Base-by-base conservation (phyloP, 768 basidiomycete genomes). In the Amanita pseudoporphyria region DNA sequence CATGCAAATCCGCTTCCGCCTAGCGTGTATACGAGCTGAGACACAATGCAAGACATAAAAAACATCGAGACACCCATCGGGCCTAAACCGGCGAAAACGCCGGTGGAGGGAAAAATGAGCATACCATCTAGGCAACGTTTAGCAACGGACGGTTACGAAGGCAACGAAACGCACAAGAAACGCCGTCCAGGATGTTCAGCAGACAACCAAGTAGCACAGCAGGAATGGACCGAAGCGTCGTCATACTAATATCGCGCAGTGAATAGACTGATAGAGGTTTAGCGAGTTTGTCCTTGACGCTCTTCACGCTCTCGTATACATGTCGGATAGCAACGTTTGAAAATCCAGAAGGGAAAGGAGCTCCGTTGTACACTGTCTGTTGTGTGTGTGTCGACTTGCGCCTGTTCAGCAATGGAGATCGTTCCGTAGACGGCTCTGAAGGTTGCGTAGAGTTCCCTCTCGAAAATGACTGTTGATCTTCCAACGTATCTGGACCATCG, bases 31-130 rank as follows among this genome's bases (percentile, higher is more conserved):
- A 85, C 77, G 19, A 96, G 67, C 60, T 97, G 95, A 0, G 92
- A 71, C 31, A 95, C 62, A 45, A 91, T 69, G 22, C 89, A 78
- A 73, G 87, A 81, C 16, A 92, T 76, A 63, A 94, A 95, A 65
- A 95, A 95, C 85, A 97, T 89, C 30, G 92, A 94, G 1, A 98
- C 92, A 2, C 95, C 95, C 63, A 84, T 81, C 0, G 87, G 79
- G 1, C 91, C 94, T 14, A 95, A 79, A 47, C 78, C 78, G 9
- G 76, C 66, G 62, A 99, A 97, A 3, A 87, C 72, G 2, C 86
- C 79, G 7, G 81, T 76, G 0, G 85, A 81, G 2, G 96, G 96
- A 62, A 97, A 99, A 49, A 92, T 83, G 62, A 91, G 92, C 90
- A 97, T 91, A 5, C 95, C 95, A 66, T 98, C 84, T 87, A 28